Base-by-base conservation (phyloP, 805 yeast genomes). In the Nakazawaea populi region DNA sequence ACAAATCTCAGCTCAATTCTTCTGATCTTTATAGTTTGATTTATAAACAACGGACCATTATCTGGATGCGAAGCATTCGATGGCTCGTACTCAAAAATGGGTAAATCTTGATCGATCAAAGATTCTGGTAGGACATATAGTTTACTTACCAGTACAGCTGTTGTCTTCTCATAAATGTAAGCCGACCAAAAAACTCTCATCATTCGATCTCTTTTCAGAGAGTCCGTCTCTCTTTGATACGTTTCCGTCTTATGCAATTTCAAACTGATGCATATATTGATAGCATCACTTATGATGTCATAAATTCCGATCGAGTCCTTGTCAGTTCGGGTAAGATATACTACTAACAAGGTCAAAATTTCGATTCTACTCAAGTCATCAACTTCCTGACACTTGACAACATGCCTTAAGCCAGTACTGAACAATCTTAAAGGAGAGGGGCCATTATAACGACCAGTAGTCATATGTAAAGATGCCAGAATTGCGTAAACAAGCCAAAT, bases 161-260 rank as follows among this genome's bases (percentile, higher is more conserved):
- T 78, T 66, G 82, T 74, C 59, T 85, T 74, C 58, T 83, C 88
- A 43, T 80, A 59, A n/a, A 80, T 58, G 60, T 82, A 83, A 6
- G 77, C 76, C 60, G 84, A 78, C 87, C 87, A 83, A 67, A 83
- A 83, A 14, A 79, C 65, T 55, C 87, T 70, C 64, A 80, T 62
- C 58, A 71, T 74, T 48, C 70, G 69, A 54, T 74, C 72, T 50
- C 62, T 60, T 54, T 28, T 5, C 48, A 55, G 57, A 24, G 56
- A 46, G 32, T 58, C 57, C 28, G 55, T 32, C 12, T 63, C 38
- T 34, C 61, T 61, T 40, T 58, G 51, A 56, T 75, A 75, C 2
- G 72, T 56, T 41, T 57, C 59, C 11, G 65, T 57, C 54, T 67
- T 71, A 57, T 75, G 72, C 35, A 75, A 57, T 11, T 63, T 60